These are phyloP conservation scores for Linum trigynum DNA, from an alignment of 345 rosid genomes.

Conservation along the genomic window DNA sequence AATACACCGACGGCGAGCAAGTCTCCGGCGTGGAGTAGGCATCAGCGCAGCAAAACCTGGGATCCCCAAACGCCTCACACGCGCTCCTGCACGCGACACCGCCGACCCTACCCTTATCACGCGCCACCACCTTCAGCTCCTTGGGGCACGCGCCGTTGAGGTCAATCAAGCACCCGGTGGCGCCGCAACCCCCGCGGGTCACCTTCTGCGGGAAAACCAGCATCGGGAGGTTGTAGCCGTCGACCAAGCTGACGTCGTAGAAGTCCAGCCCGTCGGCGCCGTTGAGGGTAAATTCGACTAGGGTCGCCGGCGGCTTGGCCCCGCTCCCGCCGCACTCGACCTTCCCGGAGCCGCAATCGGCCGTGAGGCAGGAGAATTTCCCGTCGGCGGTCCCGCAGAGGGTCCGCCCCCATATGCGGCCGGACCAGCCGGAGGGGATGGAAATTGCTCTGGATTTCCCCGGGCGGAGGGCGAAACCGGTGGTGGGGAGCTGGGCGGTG, in stretches of 20 bases:
- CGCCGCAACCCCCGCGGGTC: conserved; percentile 49
- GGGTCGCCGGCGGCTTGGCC: conserved; percentile 74
- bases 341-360: conserved; percentile 67
- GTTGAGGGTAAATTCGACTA: conserved; percentile 82
- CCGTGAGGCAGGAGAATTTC: conserved; percentile 50
- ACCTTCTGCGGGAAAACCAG: conserved; percentile 46
- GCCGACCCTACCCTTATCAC: conserved; percentile 14
- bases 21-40: conserved; percentile 70
- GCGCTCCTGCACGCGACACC: conserved; percentile 77
- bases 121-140: conserved; percentile 38
- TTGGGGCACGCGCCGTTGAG: conserved; percentile 71
- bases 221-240: conserved; percentile 62
- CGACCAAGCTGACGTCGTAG: conserved; percentile 73
- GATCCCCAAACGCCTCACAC: conserved; percentile 77
- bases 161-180: conserved; percentile 81
- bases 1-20: conserved; percentile 56
- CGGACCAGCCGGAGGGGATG: conserved; percentile 68
- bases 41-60: conserved; percentile 64
- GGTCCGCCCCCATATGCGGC: conserved; percentile 80
- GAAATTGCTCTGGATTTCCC: conserved; percentile 52
- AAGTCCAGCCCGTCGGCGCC: conserved; percentile 67
- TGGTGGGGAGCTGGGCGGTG: conserved; percentile 55
- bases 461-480: conserved; percentile 52
- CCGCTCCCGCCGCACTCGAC: conserved; percentile 65
- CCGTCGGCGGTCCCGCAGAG: conserved; percentile 42